phyloP scores from a whole-genome alignment of 768 basidiomycete species.

The Leccinum imitatum region DNA sequence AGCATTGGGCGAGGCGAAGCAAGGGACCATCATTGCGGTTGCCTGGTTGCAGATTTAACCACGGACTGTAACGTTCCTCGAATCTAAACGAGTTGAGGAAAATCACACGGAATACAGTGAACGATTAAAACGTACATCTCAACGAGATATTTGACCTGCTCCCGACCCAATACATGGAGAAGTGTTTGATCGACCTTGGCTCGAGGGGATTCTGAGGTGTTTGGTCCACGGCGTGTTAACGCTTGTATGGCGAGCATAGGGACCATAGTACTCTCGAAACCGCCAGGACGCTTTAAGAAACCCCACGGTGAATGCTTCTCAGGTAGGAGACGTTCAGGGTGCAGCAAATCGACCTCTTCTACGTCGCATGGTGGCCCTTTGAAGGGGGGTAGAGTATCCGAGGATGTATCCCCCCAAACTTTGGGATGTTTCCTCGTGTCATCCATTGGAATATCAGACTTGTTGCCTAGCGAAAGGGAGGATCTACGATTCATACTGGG shows the following conservation, averaged over 20 bases:
- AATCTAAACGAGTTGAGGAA: slow-evolving; percentile 33
- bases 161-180: slow-evolving; percentile 33
- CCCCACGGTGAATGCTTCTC: slow-evolving; percentile 39
- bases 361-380: slow-evolving; percentile 16
- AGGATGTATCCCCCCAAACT: slow-evolving; percentile 19
- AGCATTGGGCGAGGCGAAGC: slow-evolving; percentile 46
- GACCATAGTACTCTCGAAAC: slow-evolving; percentile 43
- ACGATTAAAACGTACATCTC: slow-evolving; percentile 34
- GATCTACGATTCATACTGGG: slow-evolving; percentile 25
- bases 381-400: slow-evolving; percentile 19
- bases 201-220: slow-evolving; percentile 21
- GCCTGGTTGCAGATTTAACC: slow-evolving; percentile 40
- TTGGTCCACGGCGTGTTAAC: slow-evolving; percentile 33
- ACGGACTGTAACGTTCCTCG: slow-evolving; percentile 43
- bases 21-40: slow-evolving; percentile 33
- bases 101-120: not conserved
- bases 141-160: slow-evolving; percentile 37
- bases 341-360: slow-evolving; percentile 33
- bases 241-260: slow-evolving; percentile 49
- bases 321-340: slow-evolving; percentile 38
- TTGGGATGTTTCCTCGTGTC: slow-evolving; percentile 22
- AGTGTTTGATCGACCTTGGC: slow-evolving; percentile 29
- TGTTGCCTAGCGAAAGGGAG: slow-evolving; percentile 22
- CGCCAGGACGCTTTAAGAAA: slow-evolving; percentile 37
- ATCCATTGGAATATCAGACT: slow-evolving; percentile 22